These are phyloP conservation scores for Abortiporus biennis DNA, from an alignment of 1,284 basidiomycete species.

Conservation along the genomic window DNA sequence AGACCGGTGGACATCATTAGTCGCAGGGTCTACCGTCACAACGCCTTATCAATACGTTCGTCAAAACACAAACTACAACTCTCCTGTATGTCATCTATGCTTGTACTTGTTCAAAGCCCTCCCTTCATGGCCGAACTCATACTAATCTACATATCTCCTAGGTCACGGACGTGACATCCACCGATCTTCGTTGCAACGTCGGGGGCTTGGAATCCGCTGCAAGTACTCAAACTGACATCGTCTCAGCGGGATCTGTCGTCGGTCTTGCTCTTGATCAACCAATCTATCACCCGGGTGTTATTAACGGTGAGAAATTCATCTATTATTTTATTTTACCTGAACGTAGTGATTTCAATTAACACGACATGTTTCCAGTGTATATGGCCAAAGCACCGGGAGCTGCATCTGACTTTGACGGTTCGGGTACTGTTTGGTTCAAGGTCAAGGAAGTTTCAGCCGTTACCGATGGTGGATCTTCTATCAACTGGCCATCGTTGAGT, in stretches of 20 bases:
- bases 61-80: slow-evolving; percentile 12
- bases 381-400: slow-evolving; percentile 24
- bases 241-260: slow-evolving; percentile 24
- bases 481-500: slow-evolving; percentile 20
- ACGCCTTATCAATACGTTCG: slow-evolving; percentile 7
- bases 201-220: slow-evolving; percentile 20
- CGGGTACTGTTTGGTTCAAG: slow-evolving; percentile 24
- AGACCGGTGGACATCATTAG: slow-evolving; percentile 8
- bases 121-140: too few species aligned
- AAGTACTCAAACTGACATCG: slow-evolving; percentile 22
- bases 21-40: slow-evolving; percentile 6
- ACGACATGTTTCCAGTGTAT: slow-evolving; percentile 14
- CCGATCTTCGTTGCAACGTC: slow-evolving; percentile 37
- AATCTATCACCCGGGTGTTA: slow-evolving; percentile 23
- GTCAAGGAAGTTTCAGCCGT: slow-evolving; percentile 33
- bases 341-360: not conserved
- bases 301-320: slow-evolving; percentile 11
- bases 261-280: slow-evolving; percentile 20
- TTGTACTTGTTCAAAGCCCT: too few species aligned
- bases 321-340: not conserved
- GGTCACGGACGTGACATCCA: slow-evolving; percentile 17
- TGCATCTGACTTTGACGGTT: slow-evolving; percentile 17
- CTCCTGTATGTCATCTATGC: too few species aligned
- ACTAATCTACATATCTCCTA: too few species aligned
- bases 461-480: slow-evolving; percentile 33